These are phyloP conservation scores for Scedosporium boydii DNA, from an alignment of 2,329 filamentous ascomycete species.

Conservation along the genomic window DNA sequence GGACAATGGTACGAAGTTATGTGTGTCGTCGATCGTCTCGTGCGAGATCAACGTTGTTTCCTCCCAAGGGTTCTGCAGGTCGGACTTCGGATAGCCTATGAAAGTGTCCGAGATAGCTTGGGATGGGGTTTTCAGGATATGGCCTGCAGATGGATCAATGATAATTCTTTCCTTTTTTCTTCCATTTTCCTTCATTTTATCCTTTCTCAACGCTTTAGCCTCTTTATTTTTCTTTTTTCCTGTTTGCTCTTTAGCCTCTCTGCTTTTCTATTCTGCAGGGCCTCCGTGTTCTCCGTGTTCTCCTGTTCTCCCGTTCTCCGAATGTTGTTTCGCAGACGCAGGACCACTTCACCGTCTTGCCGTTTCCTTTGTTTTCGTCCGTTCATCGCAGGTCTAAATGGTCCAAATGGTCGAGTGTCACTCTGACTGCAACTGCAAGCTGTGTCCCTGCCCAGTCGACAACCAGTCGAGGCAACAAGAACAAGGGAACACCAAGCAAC, in stretches of 20 bases:
- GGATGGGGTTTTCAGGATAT: neutral
- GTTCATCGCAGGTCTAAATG: neutral
- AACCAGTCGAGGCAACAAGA: neutral
- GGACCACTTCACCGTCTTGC: neutral
- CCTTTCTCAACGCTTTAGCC: neutral
- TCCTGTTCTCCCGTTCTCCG: neutral
- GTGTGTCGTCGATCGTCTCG: neutral
- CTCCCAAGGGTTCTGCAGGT: neutral
- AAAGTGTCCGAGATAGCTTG: neutral
- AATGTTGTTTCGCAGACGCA: neutral
- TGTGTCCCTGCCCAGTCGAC: neutral
- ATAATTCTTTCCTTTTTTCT: neutral
- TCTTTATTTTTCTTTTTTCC: neutral
- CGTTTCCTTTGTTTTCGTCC: neutral
- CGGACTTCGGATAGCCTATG: slow-evolving; percentile 3
- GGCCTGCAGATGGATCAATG: neutral
- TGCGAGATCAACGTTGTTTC: neutral
- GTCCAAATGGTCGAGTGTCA: neutral
- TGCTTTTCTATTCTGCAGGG: neutral
- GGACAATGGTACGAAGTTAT: neutral
- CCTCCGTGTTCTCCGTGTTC: neutral
- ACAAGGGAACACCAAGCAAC: neutral
- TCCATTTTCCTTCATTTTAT: neutral
- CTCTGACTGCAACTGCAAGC: neutral
- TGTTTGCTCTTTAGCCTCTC: neutral